These are phyloP conservation scores for Termitomyces sp. DNA, from an alignment of 768 basidiomycete species.

Conservation along the genomic window DNA sequence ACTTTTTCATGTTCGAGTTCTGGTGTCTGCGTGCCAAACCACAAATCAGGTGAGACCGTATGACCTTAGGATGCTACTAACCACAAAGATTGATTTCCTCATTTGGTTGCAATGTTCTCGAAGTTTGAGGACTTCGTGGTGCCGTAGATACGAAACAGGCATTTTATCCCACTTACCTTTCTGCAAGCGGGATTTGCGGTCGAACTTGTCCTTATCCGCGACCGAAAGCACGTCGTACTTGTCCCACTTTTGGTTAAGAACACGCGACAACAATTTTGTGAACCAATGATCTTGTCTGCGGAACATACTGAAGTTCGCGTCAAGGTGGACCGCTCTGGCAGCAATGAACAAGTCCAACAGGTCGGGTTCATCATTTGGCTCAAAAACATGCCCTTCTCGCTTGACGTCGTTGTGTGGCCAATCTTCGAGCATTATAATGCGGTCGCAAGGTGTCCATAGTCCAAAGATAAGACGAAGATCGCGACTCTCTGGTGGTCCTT, in stretches of 20 bases:
- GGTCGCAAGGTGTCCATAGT: background rate
- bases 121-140: slow-evolving; percentile 2
- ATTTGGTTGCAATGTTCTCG: background rate
- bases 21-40: background rate
- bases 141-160: background rate
- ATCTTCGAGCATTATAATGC: background rate
- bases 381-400: background rate
- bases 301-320: background rate
- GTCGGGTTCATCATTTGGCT: background rate
- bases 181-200: background rate
- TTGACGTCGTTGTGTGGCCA: background rate
- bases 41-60: background rate
- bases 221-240: background rate
- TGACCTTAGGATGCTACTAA: background rate
- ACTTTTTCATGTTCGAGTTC: background rate
- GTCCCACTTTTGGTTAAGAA: slow-evolving; percentile 2
- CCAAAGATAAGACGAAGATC: background rate
- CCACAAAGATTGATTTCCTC: background rate
- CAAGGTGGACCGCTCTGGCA: background rate
- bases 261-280: background rate
- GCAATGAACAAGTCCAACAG: slow-evolving; percentile 3
- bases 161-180: background rate
- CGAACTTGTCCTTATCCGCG: background rate
- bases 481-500: background rate
- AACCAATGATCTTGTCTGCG: slow-evolving; percentile 6